Conservation (phyloP, 345 rosid species). For the Rhodomyrtus tomentosa region DNA sequence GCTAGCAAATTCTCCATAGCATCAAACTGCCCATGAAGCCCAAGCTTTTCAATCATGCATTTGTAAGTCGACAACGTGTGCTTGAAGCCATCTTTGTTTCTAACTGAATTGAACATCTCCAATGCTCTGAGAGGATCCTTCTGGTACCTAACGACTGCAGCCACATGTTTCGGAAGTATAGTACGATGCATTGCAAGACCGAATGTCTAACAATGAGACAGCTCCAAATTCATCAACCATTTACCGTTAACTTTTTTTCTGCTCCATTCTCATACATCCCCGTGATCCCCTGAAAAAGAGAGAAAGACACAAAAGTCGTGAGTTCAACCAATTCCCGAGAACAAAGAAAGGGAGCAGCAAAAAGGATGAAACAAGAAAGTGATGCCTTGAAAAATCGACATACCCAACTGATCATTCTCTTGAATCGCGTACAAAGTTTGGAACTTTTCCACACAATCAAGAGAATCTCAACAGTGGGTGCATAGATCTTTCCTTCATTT, state of each 20-base stretch:
- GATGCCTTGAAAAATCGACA: background rate
- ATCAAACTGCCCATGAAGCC: slow-evolving; percentile 61
- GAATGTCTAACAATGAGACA: background rate
- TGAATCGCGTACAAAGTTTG: background rate
- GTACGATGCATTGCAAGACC: slow-evolving; percentile 35
- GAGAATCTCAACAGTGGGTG: background rate
- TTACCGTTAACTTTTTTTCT: background rate
- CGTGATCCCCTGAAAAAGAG: background rate
- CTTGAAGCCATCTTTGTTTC: slow-evolving; percentile 39
- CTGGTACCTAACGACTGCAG: slow-evolving; percentile 61
- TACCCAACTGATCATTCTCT: background rate
- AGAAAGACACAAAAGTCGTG: background rate
- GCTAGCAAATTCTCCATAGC: slow-evolving; percentile 53
- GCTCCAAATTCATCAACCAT: background rate
- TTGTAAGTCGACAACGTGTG: slow-evolving; percentile 65
- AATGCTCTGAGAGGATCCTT: slow-evolving; percentile 60
- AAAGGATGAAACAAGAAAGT: background rate
- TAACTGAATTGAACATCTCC: slow-evolving; percentile 64
- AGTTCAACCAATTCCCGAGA: background rate
- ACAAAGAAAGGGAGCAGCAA: background rate
- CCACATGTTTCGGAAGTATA: slow-evolving; percentile 75
- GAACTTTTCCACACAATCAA: background rate
- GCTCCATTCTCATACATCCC: background rate
- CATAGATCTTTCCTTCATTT: background rate
- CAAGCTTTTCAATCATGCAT: slow-evolving; percentile 65